Evolutionary conservation across 495 filamentous ascomycete species (phyloP).

Genomic region (Aspergillus campestris): DNA sequence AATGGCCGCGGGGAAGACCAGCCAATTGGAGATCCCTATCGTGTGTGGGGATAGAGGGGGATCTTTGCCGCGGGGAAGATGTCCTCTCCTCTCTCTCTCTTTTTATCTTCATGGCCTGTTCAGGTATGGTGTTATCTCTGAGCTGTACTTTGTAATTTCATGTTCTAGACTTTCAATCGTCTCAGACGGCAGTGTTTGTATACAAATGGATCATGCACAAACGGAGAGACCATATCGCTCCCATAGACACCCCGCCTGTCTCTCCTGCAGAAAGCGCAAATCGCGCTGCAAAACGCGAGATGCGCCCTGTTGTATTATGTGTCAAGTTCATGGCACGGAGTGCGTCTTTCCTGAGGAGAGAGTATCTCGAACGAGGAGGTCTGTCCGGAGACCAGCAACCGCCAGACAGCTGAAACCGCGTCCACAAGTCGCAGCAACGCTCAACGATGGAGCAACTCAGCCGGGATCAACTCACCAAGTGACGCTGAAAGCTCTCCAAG

Average conservation of each 20-base stretch:
- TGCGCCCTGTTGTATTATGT: slow-evolving; percentile 13
- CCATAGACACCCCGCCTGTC: slow-evolving; percentile 17
- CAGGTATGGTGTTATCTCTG: too few species aligned
- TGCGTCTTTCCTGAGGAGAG: slow-evolving; percentile 12
- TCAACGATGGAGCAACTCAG: too few species aligned
- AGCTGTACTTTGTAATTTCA: too few species aligned
- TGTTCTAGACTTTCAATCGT: too few species aligned
- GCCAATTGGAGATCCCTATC: neutral
- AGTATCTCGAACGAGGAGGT: neutral
- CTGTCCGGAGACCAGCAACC: neutral
- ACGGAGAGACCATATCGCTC: slow-evolving; percentile 16
- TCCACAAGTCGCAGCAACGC: neutral
- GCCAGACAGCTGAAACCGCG: slow-evolving; percentile 4
- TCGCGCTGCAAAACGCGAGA: slow-evolving; percentile 15
- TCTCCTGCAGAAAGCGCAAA: slow-evolving; percentile 20
- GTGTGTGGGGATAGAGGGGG: slow-evolving; percentile 1
- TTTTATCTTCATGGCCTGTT: too few species aligned
- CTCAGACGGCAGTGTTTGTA: too few species aligned
- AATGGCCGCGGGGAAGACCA: slow-evolving; percentile 9
- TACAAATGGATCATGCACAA: too few species aligned
- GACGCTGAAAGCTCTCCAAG: too few species aligned
- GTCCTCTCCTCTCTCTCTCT: too few species aligned
- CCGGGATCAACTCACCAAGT: too few species aligned
- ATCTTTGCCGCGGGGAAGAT: neutral
- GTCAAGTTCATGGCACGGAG: slow-evolving; percentile 18